A percentile compares a stretch with the other conserved stretches of the same genome.
Evolutionary conservation across 2,329 filamentous ascomycete genomes (phyloP).

Genomic region (Amylocarpus encephaloides): DNA sequence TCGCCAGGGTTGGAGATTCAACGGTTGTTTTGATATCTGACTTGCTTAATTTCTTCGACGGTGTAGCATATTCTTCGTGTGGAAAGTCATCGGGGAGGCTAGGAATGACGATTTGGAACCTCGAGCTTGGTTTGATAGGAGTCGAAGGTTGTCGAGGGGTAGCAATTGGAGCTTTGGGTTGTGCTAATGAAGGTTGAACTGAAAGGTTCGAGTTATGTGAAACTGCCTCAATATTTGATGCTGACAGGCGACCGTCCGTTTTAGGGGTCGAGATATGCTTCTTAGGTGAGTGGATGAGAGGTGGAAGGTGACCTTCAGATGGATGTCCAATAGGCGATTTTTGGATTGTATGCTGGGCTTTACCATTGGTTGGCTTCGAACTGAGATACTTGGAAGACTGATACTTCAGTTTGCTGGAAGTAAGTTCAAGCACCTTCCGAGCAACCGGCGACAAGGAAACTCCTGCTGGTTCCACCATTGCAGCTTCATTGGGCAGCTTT

Average conservation of each 20-base stretch:
- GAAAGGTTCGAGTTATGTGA: constrained; percentile 15
- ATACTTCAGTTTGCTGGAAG: constrained; percentile 24
- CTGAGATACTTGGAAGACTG: constrained; percentile 16
- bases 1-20: constrained; percentile 39
- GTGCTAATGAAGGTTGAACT: constrained; percentile 6
- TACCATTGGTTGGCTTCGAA: constrained; percentile 10
- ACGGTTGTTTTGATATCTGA: constrained; percentile 1
- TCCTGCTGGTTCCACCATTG: constrained; percentile 12
- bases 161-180: constrained; percentile 5
- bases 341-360: not conserved
- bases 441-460: constrained; percentile 29
- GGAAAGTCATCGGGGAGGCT: constrained; percentile 17
- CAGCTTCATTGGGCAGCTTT: constrained; percentile 17
- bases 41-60: constrained; percentile 29
- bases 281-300: too few relatives aligned
- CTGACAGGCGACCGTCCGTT: not conserved
- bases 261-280: too few relatives aligned
- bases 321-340: too few relatives aligned
- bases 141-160: constrained; percentile 29
- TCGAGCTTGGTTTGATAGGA: constrained; percentile 35
- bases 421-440: constrained; percentile 29
- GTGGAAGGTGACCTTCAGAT: too few relatives aligned
- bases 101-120: constrained; percentile 25
- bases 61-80: constrained; percentile 21
- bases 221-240: constrained; percentile 5